phyloP scores from a whole-genome alignment of 805 yeast genomes.

The Lipomyces spencermartinsiae region DNA sequence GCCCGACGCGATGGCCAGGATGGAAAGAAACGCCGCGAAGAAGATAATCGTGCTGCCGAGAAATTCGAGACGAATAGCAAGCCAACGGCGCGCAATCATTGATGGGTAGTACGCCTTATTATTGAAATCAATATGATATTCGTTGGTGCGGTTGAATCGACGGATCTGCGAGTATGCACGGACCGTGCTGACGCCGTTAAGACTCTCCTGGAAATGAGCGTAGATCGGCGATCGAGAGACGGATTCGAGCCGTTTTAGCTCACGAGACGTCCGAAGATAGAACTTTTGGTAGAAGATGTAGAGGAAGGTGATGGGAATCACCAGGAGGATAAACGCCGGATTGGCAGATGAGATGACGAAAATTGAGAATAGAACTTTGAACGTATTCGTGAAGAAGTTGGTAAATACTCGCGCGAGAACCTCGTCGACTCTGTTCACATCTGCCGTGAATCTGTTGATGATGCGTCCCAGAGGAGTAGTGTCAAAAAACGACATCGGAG shows the following conservation, averaged over 20 bases:
- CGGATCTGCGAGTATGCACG: constrained; percentile 70
- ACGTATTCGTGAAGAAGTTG: constrained; percentile 47
- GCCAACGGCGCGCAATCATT: constrained; percentile 93
- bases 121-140: constrained; percentile 72
- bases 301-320: constrained; percentile 68
- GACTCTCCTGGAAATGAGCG: constrained; percentile 81
- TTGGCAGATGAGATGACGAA: constrained; percentile 82
- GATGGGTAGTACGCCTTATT: constrained; percentile 92
- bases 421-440: constrained; percentile 87
- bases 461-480: constrained; percentile 94
- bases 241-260: constrained; percentile 73
- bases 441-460: constrained; percentile 87
- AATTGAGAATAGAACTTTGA: constrained; percentile 62
- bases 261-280: constrained; percentile 74
- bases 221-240: constrained; percentile 76
- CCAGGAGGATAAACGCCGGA: constrained; percentile 78
- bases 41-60: constrained; percentile 87
- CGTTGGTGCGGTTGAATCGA: constrained; percentile 64
- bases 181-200: constrained; percentile 77
- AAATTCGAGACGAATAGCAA: constrained; percentile 90
- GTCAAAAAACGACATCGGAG: constrained; percentile 95
- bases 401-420: constrained; percentile 51
- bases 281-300: constrained; percentile 73
- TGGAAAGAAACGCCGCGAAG: constrained; percentile 81
- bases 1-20: constrained; percentile 71